Conservation (phyloP, 192 early-diverging fungal genomes). For the Backusella morwellensis region DNA sequence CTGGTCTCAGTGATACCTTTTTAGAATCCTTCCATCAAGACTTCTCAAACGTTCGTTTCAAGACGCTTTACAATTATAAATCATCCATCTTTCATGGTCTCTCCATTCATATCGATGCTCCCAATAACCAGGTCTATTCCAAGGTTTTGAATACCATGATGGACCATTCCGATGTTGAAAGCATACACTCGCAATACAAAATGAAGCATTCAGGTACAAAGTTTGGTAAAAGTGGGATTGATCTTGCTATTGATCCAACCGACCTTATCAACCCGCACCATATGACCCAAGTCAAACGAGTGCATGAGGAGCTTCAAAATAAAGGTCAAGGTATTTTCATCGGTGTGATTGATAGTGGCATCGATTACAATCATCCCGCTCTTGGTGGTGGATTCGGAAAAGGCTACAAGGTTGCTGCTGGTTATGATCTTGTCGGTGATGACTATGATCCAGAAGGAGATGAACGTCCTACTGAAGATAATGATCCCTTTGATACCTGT, state of each 20-base stretch:
- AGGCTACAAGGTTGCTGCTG: conserved; percentile 54
- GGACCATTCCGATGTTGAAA: not conserved
- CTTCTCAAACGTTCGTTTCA: not conserved
- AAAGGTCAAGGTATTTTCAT: conserved; percentile 63
- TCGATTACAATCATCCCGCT: conserved; percentile 64
- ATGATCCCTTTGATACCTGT: not conserved
- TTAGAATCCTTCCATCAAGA: not conserved
- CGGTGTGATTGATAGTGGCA: conserved; percentile 59
- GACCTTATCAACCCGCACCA: not conserved
- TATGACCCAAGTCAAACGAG: conserved; percentile 48
- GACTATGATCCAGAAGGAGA: conserved; percentile 22
- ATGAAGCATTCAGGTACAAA: not conserved
- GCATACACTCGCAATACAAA: not conserved
- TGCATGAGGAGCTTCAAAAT: conserved; percentile 47
- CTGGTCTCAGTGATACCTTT: not conserved
- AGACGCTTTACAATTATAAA: not conserved
- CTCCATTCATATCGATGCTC: not conserved
- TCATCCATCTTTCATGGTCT: not conserved
- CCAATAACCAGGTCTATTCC: not conserved
- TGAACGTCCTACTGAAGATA: not conserved
- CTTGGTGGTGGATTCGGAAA: not conserved
- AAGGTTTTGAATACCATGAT: not conserved
- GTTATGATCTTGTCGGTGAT: conserved; percentile 67
- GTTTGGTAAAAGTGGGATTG: not conserved
- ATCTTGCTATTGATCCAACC: not conserved